Evolutionary conservation across 176 grass and related monocot species (phyloP).

Genomic region (Otatea glauca): DNA sequence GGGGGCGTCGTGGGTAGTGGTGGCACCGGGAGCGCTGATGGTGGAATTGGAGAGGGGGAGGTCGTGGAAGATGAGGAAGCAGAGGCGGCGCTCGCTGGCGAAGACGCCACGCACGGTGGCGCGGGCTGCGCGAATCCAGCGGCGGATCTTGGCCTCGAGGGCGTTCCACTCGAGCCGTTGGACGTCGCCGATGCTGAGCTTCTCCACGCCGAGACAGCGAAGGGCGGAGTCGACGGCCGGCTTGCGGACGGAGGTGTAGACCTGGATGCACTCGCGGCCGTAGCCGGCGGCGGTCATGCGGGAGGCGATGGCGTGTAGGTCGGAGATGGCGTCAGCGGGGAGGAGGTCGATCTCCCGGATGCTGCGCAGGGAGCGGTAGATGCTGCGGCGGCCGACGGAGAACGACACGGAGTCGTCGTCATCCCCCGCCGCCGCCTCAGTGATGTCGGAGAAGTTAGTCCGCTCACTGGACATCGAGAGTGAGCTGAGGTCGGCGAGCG

Average conservation of each 20-base stretch:
- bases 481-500: slow-evolving; percentile 55
- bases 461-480: slow-evolving; percentile 47
- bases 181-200: slow-evolving; percentile 90
- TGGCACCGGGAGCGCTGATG: slow-evolving; percentile 31
- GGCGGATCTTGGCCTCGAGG: slow-evolving; percentile 76
- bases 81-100: slow-evolving; percentile 84
- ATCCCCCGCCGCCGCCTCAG: neutral
- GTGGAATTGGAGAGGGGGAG: slow-evolving; percentile 42
- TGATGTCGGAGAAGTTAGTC: slow-evolving; percentile 31
- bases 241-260: slow-evolving; percentile 86
- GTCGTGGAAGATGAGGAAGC: slow-evolving; percentile 78
- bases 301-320: slow-evolving; percentile 70
- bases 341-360: slow-evolving; percentile 90
- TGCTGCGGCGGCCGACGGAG: slow-evolving; percentile 60
- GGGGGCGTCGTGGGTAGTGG: slow-evolving; percentile 56
- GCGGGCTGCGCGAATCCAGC: slow-evolving; percentile 84
- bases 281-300: slow-evolving; percentile 75
- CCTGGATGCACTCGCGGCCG: slow-evolving; percentile 92
- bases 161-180: slow-evolving; percentile 79
- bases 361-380: slow-evolving; percentile 66
- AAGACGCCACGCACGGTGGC: slow-evolving; percentile 70
- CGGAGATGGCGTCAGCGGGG: slow-evolving; percentile 69
- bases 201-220: slow-evolving; percentile 84
- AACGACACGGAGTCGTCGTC: slow-evolving; percentile 29
- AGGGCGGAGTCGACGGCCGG: slow-evolving; percentile 71